Base-by-base conservation (phyloP, 371 early-diverging fungal species). In the Apophysomyces elegans region DNA sequence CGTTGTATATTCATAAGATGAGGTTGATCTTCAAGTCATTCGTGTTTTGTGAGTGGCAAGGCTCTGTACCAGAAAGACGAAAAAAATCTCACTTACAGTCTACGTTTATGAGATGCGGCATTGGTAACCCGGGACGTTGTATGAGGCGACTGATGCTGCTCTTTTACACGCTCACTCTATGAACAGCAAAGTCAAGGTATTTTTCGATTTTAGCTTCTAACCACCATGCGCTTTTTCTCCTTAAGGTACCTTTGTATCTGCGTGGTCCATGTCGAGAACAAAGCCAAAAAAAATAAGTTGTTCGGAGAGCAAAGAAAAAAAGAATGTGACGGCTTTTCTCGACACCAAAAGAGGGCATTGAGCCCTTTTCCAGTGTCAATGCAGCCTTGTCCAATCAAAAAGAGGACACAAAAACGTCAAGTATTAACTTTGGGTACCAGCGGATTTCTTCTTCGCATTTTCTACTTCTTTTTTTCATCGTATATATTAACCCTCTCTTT, bases 321-420 rank as follows among this genome's bases (percentile, higher is more conserved):
- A 18, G 32, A 14, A 14, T 18, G 32, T 39, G 41, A 60, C 60
- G 26, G 39, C 16, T 11, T 61, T 41, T 61, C 62, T n/a, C 47
- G 8, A 5, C 13, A 13, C 41, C 8, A 41, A 41, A 41, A 41
- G 8, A 13, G 11, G 13, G 41, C 41, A 14, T 18, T 36, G 12
- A 9, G 57, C 57, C 37, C 32, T 26, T 2, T 26, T 26, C 32
- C 32, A 26, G 32, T 26, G 32, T 26, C 32, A 26, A 26, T 26
- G 32, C 32, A 26, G 32, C 32, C 32, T 26, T 26, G 32, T 26
- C 32, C 32, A 26, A 26, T 26, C 32, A 26, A 26, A 26, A 26
- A 1, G 2, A 26, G 32, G 32, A 26, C 1, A 3, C 2, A 26
- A 26, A 26, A 26, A 26, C 32, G 32, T 26, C 2, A 26, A 26